A percentile compares a stretch with the other conserved stretches of the same genome.
Evolutionary conservation across 768 basidiomycete genomes (phyloP).

Genomic region (Serendipita sp.): DNA sequence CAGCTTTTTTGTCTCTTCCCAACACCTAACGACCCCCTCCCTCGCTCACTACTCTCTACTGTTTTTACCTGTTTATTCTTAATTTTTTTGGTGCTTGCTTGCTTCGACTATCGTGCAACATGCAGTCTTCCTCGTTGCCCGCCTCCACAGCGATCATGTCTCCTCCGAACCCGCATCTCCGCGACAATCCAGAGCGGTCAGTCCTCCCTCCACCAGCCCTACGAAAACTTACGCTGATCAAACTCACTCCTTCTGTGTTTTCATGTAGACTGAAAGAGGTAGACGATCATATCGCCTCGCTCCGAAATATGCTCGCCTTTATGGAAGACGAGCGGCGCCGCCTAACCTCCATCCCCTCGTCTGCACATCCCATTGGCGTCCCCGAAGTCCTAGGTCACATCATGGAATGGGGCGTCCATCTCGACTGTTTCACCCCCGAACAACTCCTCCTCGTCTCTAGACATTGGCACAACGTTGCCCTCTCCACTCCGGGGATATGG

Average conservation of each 20-base stretch:
- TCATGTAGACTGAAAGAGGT: not conserved
- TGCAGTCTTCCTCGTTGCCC: not conserved
- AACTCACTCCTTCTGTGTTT: not conserved
- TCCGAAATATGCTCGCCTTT: not conserved
- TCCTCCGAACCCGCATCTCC: constrained; percentile 4
- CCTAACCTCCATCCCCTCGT: not conserved
- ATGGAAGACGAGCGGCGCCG: not conserved
- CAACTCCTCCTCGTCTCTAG: not conserved
- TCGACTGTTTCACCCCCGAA: not conserved
- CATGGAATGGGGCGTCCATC: constrained; percentile 5
- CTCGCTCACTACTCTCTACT: not conserved
- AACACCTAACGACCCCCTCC: not conserved
- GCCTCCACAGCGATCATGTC: constrained; percentile 1
- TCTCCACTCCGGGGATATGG: not conserved
- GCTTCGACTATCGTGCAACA: not conserved
- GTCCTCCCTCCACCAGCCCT: not conserved
- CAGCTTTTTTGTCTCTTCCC: not conserved
- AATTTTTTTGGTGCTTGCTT: not conserved
- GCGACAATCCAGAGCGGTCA: not conserved
- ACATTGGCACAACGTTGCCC: constrained; percentile 1
- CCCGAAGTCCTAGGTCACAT: constrained; percentile 1
- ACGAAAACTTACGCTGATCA: not conserved
- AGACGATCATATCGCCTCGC: not conserved
- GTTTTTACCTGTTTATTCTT: not conserved
- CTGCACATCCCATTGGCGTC: constrained; percentile 1